These are phyloP conservation scores for Tritrichomonas musculus DNA, from an alignment of 208 protist species.

Conservation along the genomic window DNA sequence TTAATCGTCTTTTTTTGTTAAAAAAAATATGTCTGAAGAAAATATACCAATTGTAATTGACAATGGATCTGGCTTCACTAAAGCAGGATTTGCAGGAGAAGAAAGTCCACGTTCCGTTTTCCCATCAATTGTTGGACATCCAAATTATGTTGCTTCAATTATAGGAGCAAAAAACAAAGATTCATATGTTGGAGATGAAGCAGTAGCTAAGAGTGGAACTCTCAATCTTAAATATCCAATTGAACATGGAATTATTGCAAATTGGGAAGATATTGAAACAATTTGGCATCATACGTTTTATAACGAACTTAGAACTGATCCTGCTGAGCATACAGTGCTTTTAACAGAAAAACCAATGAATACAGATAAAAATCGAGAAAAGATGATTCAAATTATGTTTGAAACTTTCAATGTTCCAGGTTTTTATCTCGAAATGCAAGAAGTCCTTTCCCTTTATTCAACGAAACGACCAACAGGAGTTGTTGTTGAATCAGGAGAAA, in stretches of 20 bases:
- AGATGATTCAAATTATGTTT: constrained; percentile 75
- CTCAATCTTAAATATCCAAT: constrained; percentile 38
- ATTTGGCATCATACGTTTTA: constrained; percentile 50
- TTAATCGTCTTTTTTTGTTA: too few relatives aligned
- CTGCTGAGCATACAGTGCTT: constrained; percentile 88
- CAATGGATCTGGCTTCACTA: constrained; percentile 65
- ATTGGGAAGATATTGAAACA: constrained; percentile 52
- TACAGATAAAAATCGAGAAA: constrained; percentile 70
- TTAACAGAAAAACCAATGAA: constrained; percentile 74
- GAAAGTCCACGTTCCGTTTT: constrained; percentile 39
- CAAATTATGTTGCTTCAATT: constrained; percentile 20
- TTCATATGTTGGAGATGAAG: constrained; percentile 45
- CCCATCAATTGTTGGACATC: constrained; percentile 34
- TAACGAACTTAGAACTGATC: constrained; percentile 78
- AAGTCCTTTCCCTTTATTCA: constrained; percentile 75
- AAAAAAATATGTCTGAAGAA: too few relatives aligned
- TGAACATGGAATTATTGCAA: constrained; percentile 37
- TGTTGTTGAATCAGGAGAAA: constrained; percentile 85
- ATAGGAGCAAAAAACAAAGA: constrained; percentile 61
- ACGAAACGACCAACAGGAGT: constrained; percentile 70
- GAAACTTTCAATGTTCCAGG: constrained; percentile 68
- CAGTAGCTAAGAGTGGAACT: background rate
- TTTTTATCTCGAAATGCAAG: constrained; percentile 76
- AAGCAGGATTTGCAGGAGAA: constrained; percentile 85
- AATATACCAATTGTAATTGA: constrained; percentile 71